Conservation (phyloP, 2,329 filamentous ascomycete genomes). For the Fusarium abutilonis region DNA sequence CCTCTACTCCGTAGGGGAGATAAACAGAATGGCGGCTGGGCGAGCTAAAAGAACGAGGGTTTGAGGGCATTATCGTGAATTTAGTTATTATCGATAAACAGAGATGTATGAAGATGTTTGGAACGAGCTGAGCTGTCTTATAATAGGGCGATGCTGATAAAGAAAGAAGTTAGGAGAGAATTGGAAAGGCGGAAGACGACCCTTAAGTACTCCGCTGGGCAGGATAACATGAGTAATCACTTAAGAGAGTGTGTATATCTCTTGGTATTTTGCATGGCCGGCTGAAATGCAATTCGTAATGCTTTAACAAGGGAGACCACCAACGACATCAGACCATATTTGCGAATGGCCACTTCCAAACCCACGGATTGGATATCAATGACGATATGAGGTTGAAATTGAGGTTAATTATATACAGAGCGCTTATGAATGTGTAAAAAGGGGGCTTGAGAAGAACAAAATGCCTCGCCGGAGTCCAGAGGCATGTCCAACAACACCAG, state of each 20-base stretch:
- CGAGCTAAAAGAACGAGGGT: not conserved
- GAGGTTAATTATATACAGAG: no score
- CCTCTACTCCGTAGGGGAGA: not conserved
- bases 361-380: not conserved
- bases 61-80: not conserved
- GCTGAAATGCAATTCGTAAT: conserved; percentile 7
- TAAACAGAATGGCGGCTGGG: not conserved
- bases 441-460: not conserved
- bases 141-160: not conserved
- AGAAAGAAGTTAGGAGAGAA: conserved; percentile 2
- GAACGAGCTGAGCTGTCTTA: not conserved
- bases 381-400: not conserved
- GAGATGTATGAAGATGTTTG: not conserved
- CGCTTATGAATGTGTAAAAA: not conserved
- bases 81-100: not conserved
- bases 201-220: not conserved
- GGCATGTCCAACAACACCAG: conserved; percentile 1
- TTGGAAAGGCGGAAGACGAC: not conserved
- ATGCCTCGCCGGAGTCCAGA: no score
- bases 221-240: not conserved
- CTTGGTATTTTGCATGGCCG: not conserved
- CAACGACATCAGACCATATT: not conserved
- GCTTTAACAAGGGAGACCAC: not conserved
- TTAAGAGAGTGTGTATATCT: no score
- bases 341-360: conserved; percentile 1